A percentile compares a stretch with the other conserved stretches of the same genome.
These are phyloP conservation scores for Acorus calamus DNA, from an alignment of 106 monocot genomes.

Conservation along the genomic window DNA sequence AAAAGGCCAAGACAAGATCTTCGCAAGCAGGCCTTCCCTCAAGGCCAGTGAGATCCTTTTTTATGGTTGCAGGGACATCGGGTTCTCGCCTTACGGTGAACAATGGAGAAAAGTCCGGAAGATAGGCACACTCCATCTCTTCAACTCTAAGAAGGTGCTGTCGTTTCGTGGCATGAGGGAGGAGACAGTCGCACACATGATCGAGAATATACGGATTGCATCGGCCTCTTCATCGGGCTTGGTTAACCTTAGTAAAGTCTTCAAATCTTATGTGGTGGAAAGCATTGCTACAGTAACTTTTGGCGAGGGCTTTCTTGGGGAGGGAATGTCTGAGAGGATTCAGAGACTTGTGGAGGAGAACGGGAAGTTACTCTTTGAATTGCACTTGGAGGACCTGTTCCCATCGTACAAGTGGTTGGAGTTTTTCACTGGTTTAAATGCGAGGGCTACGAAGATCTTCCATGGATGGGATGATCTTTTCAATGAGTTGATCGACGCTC, in stretches of 20 bases:
- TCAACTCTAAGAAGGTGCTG: no score
- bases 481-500: slow-evolving; percentile 22
- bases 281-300: slow-evolving; percentile 3
- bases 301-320: slow-evolving; percentile 3
- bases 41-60: slow-evolving; percentile 1
- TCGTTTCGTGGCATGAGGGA: no score
- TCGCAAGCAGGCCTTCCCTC: slow-evolving; percentile 22
- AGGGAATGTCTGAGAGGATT: slow-evolving; percentile 5
- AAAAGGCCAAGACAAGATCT: slow-evolving; percentile 24
- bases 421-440: slow-evolving; percentile 7
- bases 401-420: slow-evolving; percentile 26
- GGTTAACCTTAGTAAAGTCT: slow-evolving; percentile 9
- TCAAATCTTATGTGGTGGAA: slow-evolving; percentile 3
- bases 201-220: no score
- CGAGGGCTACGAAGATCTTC: slow-evolving; percentile 1
- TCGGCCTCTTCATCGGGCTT: neutral
- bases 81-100: slow-evolving; percentile 15
- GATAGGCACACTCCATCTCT: no score
- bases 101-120: slow-evolving; percentile 9
- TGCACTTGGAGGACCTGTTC: slow-evolving; percentile 23
- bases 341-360: slow-evolving; percentile 13
- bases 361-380: neutral
- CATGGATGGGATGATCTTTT: slow-evolving; percentile 27
- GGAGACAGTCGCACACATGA: no score
- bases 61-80: slow-evolving; percentile 5